Percentiles rank a stretch among this genome's conserved stretches.
Conservation (phyloP, 257 asterid species). For the Solanum verrucosum region DNA sequence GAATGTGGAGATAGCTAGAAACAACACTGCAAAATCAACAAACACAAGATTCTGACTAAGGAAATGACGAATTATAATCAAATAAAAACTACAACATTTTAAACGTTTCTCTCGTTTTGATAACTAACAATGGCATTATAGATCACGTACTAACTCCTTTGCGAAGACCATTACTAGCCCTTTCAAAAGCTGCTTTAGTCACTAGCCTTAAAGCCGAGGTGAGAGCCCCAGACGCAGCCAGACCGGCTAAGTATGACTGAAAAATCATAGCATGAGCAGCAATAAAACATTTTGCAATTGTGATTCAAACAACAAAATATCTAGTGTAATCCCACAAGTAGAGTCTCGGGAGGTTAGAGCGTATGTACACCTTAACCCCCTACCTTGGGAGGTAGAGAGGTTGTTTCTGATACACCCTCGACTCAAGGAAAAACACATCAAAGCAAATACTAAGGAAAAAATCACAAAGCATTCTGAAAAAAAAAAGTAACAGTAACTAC, state of each 20-base stretch:
- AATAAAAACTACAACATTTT: not conserved
- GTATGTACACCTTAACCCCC: not conserved
- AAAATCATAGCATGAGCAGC: not conserved
- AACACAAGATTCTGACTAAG: not conserved
- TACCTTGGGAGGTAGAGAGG: not conserved
- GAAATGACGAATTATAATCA: not conserved
- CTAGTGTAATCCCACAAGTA: not conserved
- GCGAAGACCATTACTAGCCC: slow-evolving; percentile 42
- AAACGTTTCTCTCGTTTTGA: not conserved
- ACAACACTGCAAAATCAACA: slow-evolving; percentile 20
- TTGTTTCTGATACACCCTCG: not conserved
- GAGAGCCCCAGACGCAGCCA: slow-evolving; percentile 51
- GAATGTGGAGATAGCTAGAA: slow-evolving; percentile 25
- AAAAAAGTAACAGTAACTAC: not conserved
- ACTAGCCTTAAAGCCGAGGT: not conserved
- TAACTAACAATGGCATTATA: not conserved
- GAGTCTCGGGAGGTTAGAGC: not conserved
- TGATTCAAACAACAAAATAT: not conserved
- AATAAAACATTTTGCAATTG: not conserved
- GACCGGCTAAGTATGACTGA: slow-evolving; percentile 71
- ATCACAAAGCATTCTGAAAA: not conserved
- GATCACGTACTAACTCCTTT: slow-evolving; percentile 62
- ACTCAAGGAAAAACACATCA: not conserved
- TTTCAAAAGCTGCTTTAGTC: not conserved
- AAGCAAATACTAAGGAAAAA: not conserved